Evolutionary conservation across 2,329 filamentous ascomycete genomes (phyloP).

Genomic region (Colletotrichum ledebouriae): DNA sequence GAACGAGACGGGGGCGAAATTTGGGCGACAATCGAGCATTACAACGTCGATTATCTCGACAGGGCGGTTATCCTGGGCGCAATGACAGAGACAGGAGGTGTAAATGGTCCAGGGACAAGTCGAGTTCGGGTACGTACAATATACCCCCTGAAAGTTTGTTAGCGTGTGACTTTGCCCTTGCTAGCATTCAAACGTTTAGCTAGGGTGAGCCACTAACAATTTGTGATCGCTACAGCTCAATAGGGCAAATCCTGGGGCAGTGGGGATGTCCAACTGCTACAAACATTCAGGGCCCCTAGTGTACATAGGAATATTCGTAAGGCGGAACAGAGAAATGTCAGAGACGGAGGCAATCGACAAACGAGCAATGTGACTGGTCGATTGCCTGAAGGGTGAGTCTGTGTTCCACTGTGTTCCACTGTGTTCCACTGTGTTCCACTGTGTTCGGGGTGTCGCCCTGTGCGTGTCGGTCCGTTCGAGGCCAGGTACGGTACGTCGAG

Average conservation of each 20-base stretch:
- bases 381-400: constrained; percentile 11
- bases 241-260: too few relatives aligned
- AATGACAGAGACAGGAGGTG: constrained; percentile 36
- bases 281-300: too few relatives aligned
- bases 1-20: constrained; percentile 20
- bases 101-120: constrained; percentile 24
- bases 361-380: constrained; percentile 27
- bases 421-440: constrained; percentile 17
- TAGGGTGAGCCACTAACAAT: too few relatives aligned
- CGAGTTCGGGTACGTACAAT: constrained; percentile 9
- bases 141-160: too few relatives aligned
- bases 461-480: constrained; percentile 4
- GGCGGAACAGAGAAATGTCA: constrained; percentile 23
- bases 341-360: constrained; percentile 14
- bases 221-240: too few relatives aligned
- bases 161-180: too few relatives aligned
- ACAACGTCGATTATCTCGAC: constrained; percentile 23
- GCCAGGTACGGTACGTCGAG: constrained; percentile 2
- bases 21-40: constrained; percentile 30
- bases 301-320: constrained; percentile 10
- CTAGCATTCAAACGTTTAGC: too few relatives aligned
- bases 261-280: too few relatives aligned
- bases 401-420: constrained; percentile 19
- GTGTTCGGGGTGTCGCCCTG: constrained; percentile 7
- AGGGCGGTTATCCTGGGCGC: constrained; percentile 34